Percentiles rank a stretch among this genome's conserved stretches.
These are phyloP conservation scores for Phanerodontia chrysosporium DNA, from an alignment of 768 basidiomycete species.

Conservation along the genomic window DNA sequence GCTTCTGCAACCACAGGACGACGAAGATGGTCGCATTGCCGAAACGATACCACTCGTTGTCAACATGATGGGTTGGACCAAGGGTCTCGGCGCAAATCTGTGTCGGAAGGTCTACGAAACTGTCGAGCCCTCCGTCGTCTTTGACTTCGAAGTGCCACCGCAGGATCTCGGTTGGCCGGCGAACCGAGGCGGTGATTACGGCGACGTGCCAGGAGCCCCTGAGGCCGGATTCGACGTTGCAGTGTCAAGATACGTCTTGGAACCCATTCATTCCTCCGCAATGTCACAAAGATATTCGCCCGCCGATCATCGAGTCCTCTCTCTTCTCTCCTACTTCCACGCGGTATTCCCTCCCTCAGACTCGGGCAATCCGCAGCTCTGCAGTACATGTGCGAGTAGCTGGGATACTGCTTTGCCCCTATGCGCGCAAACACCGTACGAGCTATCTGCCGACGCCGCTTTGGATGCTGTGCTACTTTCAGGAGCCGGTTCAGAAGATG, in stretches of 20 bases:
- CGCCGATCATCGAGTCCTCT: slow-evolving; percentile 67
- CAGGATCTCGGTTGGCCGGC: slow-evolving; percentile 9
- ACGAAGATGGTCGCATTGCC: slow-evolving; percentile 37
- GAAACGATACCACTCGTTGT: slow-evolving; percentile 79
- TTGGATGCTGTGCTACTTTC: slow-evolving; percentile 63
- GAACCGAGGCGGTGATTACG: background rate
- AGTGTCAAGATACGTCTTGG: slow-evolving; percentile 23
- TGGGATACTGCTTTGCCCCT: slow-evolving; percentile 76
- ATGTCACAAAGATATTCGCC: slow-evolving; percentile 47
- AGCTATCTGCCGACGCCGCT: slow-evolving; percentile 53
- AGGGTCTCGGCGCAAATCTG: slow-evolving; percentile 86
- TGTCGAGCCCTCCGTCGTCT: slow-evolving; percentile 56
- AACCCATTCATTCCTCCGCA: slow-evolving; percentile 43
- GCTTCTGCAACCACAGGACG: slow-evolving; percentile 23
- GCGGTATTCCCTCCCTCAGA: slow-evolving; percentile 34
- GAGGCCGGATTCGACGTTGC: background rate
- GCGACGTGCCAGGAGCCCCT: background rate
- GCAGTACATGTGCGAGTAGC: slow-evolving; percentile 29
- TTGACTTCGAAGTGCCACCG: slow-evolving; percentile 35
- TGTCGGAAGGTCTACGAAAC: slow-evolving; percentile 64
- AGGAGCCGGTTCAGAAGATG: slow-evolving; percentile 77
- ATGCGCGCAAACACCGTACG: slow-evolving; percentile 66
- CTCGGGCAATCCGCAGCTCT: slow-evolving; percentile 13
- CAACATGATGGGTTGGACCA: slow-evolving; percentile 97
- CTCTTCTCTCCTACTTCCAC: slow-evolving; percentile 78